Conservation (phyloP, 2,329 filamentous ascomycete species). For the Calonectria fujianensis region DNA sequence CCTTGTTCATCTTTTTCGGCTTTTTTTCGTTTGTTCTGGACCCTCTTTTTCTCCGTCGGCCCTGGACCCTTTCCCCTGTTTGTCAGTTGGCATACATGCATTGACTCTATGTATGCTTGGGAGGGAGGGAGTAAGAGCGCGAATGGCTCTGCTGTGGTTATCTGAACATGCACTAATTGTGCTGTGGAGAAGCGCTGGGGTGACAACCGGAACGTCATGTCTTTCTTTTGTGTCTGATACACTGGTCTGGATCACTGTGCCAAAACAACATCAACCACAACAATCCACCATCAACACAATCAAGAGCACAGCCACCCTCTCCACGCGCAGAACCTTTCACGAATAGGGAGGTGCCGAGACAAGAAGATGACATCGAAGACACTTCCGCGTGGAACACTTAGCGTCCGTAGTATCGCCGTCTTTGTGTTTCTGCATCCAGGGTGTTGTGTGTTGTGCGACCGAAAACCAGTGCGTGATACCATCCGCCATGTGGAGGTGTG, state of each 20-base stretch:
- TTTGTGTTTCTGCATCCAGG: slow-evolving; percentile 5
- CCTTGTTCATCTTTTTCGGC: slow-evolving; percentile 28
- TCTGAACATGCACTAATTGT: background rate
- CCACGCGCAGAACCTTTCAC: background rate
- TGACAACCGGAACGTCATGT: background rate
- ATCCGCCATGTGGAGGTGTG: slow-evolving; percentile 16
- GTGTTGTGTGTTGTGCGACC: slow-evolving; percentile 14
- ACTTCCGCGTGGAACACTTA: background rate
- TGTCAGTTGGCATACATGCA: background rate
- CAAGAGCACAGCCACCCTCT: slow-evolving; percentile 10
- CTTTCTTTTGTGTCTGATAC: slow-evolving; percentile 13
- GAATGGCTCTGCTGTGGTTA: background rate
- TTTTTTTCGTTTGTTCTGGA: slow-evolving; percentile 32
- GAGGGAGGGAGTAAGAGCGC: background rate
- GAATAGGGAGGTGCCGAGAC: slow-evolving; percentile 17
- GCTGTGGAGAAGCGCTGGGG: background rate
- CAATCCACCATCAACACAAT: background rate
- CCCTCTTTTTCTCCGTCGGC: slow-evolving; percentile 4
- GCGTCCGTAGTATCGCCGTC: slow-evolving; percentile 1
- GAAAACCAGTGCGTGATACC: slow-evolving; percentile 9
- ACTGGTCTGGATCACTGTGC: background rate
- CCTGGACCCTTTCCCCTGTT: slow-evolving; percentile 8
- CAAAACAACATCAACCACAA: background rate
- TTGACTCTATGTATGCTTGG: background rate
- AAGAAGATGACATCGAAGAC: slow-evolving; percentile 10